A percentile compares a stretch with the other conserved stretches of the same genome.
Conservation (phyloP, 2,329 filamentous ascomycete genomes). For the Eutypa lata region DNA sequence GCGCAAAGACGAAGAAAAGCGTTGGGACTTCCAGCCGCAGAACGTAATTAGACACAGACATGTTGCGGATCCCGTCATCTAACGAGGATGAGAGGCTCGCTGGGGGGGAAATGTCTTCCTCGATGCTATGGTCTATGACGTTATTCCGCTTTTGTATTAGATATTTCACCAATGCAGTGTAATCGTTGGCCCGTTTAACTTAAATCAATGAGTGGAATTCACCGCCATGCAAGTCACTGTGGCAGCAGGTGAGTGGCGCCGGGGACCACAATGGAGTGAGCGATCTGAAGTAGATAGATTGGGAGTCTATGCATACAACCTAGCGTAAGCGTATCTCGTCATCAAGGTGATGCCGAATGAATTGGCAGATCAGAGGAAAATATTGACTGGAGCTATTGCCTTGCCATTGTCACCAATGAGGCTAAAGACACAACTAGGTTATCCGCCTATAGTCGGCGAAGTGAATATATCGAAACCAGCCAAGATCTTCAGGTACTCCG, state of each 20-base stretch:
- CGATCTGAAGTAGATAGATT: slow-evolving; percentile 20
- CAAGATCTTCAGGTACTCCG: slow-evolving; percentile 28
- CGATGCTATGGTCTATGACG: not conserved
- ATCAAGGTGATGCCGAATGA: slow-evolving; percentile 11
- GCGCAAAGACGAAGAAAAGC: not conserved
- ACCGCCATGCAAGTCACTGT: slow-evolving; percentile 20
- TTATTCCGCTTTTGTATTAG: no score
- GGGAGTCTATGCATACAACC: slow-evolving; percentile 7
- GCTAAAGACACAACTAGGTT: not conserved
- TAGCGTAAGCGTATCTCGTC: slow-evolving; percentile 1
- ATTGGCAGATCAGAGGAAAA: slow-evolving; percentile 9
- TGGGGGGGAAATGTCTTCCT: no score
- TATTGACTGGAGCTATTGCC: slow-evolving; percentile 8
- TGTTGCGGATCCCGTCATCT: not conserved
- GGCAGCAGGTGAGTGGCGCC: slow-evolving; percentile 22
- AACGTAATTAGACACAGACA: not conserved
- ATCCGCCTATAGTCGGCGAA: slow-evolving; percentile 6
- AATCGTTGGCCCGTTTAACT: not conserved
- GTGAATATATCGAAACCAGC: slow-evolving; percentile 19
- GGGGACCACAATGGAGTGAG: slow-evolving; percentile 18
- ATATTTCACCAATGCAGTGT: not conserved
- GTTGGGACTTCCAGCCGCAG: not conserved
- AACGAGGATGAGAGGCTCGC: not conserved
- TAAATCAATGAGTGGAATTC: not conserved
- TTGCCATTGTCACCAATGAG: slow-evolving; percentile 5